A percentile compares a stretch with the other conserved stretches of the same genome.
Evolutionary conservation across 768 basidiomycete species (phyloP).

Genomic region (Tricholoma saponaceum): DNA sequence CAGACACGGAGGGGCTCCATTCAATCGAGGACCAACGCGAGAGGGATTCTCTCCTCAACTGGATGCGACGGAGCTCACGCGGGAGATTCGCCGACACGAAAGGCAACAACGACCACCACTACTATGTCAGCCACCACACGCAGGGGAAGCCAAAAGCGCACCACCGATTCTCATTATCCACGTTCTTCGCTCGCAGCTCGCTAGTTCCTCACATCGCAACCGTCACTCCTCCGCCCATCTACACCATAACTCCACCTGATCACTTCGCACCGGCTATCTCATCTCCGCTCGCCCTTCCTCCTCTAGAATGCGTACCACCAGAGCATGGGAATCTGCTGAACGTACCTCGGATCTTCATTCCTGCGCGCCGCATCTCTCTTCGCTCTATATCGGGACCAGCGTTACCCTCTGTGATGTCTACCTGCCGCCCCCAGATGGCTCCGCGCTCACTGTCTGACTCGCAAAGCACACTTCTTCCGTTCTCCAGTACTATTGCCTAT

Average conservation of each 20-base stretch:
- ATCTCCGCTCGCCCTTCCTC: conserved; percentile 2
- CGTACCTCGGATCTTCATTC: background rate
- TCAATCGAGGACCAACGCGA: conserved; percentile 10
- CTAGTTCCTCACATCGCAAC: conserved; percentile 10
- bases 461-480: background rate
- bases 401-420: background rate
- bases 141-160: background rate
- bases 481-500: background rate
- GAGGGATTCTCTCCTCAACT: conserved; percentile 16
- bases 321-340: background rate
- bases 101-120: background rate
- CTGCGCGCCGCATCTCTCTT: conserved; percentile 1
- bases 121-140: background rate
- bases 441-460: background rate
- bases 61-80: conserved; percentile 26
- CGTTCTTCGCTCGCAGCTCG: conserved; percentile 14
- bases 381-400: conserved; percentile 2
- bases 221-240: conserved; percentile 6
- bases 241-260: background rate
- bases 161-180: background rate
- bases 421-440: background rate
- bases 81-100: conserved; percentile 20
- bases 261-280: background rate
- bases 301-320: background rate
- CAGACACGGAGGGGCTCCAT: conserved; percentile 10